Conservation (phyloP, 257 asterid genomes). For the Ilex aquifolium region DNA sequence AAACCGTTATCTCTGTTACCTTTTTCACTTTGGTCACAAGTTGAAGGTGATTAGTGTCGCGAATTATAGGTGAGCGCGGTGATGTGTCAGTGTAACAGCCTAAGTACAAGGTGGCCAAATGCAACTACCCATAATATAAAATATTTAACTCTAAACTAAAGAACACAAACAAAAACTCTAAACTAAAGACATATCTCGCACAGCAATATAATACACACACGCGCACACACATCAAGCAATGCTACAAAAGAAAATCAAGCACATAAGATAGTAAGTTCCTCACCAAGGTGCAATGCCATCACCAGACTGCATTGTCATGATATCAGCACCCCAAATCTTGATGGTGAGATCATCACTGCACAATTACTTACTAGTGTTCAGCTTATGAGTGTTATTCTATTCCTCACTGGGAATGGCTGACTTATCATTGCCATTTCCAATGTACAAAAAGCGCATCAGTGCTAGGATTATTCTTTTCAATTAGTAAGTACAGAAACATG, state of each 20-base stretch:
- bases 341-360: constrained; percentile 88
- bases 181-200: too few species aligned
- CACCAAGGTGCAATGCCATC: constrained; percentile 62
- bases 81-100: too few species aligned
- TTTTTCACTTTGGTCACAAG: too few species aligned
- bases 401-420: neutral
- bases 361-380: constrained; percentile 4
- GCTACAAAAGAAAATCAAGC: constrained; percentile 7
- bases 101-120: too few species aligned
- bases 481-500: constrained; percentile 10
- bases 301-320: constrained; percentile 37
- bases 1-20: too few species aligned
- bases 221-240: neutral
- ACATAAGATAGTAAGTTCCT: constrained; percentile 26
- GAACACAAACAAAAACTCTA: too few species aligned
- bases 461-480: neutral
- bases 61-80: too few species aligned
- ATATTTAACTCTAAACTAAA: too few species aligned
- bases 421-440: neutral
- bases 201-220: too few species aligned
- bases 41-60: too few species aligned
- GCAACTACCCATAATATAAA: too few species aligned
- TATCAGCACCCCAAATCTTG: constrained; percentile 74
- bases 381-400: neutral
- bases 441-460: neutral